Base-by-base conservation (phyloP, 176 grass and related monocot species). In the Triticum monococcum region DNA sequence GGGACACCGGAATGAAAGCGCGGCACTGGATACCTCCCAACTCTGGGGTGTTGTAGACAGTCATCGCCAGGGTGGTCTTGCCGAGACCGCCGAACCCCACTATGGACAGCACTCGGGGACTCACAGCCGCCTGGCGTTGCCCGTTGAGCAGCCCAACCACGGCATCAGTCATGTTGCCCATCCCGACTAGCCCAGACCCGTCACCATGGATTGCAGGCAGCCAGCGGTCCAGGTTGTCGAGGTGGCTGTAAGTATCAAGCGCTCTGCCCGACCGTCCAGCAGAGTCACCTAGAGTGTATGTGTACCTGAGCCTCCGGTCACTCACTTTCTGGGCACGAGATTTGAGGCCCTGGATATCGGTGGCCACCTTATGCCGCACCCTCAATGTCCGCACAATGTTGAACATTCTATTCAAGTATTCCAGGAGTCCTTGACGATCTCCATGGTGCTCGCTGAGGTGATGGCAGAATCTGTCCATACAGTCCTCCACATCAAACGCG, bases 221-320 rank as follows among this genome's bases (percentile, higher is more conserved):
- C 20, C n/a, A 31, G 46, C 81, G 67, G 1, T 72, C 81, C 26
- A 68, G 25, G 30, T 8, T 16, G 14, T 32, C 65, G 5, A 7
- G 5, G 50, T 56, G 5, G 50, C 50, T 56, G 50, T 18, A 35
- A 32, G 30, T 8, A 68, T 32, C 30, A n/a, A 60, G 20, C 57
- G 22, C 4, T 45, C 1, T 12, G 13, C 12, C 7, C 2, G 14
- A 33, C 30, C 31, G 14, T 35, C 30, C 30, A 3, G 6, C 14
- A 7, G 65, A 14, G 2, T 71, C 46, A 0, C 7, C 57, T 60
- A 59, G 18, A 22, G 7, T 43, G 41, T 43, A 0, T 3, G 13
- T 72, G 67, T 83, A 83, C 13, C 67, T 72, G 30, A 72, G 31
- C 81, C 32, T 83, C 48, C 81, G 12, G 11, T 83, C 81, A 4